Percentiles rank a stretch among this genome's conserved stretches.
Conservation (phyloP, 768 basidiomycete species). For the Rhizopogon vesiculosus region DNA sequence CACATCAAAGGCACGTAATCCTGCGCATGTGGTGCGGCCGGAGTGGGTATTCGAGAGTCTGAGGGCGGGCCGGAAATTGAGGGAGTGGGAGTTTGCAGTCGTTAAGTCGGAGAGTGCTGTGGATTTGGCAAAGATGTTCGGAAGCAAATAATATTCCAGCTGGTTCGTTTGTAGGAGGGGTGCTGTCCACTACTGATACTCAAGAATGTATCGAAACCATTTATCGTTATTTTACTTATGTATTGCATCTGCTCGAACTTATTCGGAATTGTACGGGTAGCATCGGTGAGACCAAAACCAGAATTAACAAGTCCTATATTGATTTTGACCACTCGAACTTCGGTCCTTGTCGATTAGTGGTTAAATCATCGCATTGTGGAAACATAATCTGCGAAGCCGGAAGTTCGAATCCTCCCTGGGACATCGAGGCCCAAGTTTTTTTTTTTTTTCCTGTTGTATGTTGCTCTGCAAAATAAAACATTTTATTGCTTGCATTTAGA, state of each 20-base stretch:
- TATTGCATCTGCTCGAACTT: neutral
- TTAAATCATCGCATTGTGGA: slow-evolving; percentile 4
- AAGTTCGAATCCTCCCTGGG: slow-evolving; percentile 4
- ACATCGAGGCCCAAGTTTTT: slow-evolving; percentile 1
- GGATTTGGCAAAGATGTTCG: slow-evolving; percentile 35
- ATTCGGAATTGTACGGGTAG: too few relatives aligned
- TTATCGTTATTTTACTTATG: neutral
- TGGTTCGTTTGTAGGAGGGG: neutral
- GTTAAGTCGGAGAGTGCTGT: slow-evolving; percentile 34
- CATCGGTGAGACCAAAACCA: too few relatives aligned
- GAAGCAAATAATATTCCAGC: neutral
- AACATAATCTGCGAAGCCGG: slow-evolving; percentile 2
- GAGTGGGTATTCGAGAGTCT: slow-evolving; percentile 76
- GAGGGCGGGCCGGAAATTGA: slow-evolving; percentile 48
- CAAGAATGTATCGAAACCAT: neutral
- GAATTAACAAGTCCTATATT: neutral
- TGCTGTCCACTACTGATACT: neutral
- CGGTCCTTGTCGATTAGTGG: slow-evolving; percentile 4
- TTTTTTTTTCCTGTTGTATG: neutral
- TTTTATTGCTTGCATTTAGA: neutral
- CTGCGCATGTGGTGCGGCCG: slow-evolving; percentile 63
- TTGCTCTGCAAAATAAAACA: neutral
- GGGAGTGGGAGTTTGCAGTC: slow-evolving; percentile 57
- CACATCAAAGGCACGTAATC: slow-evolving; percentile 42
- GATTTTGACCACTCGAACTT: rapidly evolving